Percentiles rank a stretch among this genome's conserved stretches.
Conservation (phyloP, 2,329 filamentous ascomycete species). For the Fusarium chuoi region DNA sequence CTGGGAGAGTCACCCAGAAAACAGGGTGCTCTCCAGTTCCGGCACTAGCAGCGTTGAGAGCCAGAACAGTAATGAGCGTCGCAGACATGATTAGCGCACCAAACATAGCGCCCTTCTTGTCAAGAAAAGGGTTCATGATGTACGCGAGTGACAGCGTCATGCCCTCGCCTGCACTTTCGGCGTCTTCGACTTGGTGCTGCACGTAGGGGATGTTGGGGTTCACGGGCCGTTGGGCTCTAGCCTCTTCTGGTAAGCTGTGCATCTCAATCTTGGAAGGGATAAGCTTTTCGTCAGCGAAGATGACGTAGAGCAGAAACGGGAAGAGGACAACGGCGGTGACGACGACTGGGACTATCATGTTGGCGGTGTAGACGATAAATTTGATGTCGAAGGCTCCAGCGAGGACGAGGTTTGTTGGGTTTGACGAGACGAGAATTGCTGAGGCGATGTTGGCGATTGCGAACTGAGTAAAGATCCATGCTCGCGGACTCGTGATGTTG, state of each 20-base stretch:
- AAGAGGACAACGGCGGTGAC: slow-evolving; percentile 75
- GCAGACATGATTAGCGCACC: slow-evolving; percentile 73
- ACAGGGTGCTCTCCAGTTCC: slow-evolving; percentile 64
- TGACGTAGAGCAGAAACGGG: slow-evolving; percentile 74
- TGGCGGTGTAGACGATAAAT: slow-evolving; percentile 79
- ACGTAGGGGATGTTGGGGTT: slow-evolving; percentile 79
- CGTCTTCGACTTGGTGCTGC: slow-evolving; percentile 63
- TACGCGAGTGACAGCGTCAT: slow-evolving; percentile 73
- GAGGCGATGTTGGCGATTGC: slow-evolving; percentile 78
- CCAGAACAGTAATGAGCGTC: slow-evolving; percentile 73
- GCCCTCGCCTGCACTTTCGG: slow-evolving; percentile 58
- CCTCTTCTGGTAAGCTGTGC: slow-evolving; percentile 70
- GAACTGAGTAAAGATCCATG: slow-evolving; percentile 80
- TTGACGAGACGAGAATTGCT: slow-evolving; percentile 80
- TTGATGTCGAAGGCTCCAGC: slow-evolving; percentile 77
- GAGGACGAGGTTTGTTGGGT: slow-evolving; percentile 80
- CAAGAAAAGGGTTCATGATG: slow-evolving; percentile 79
- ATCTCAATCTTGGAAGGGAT: slow-evolving; percentile 75
- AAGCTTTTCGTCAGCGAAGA: slow-evolving; percentile 71
- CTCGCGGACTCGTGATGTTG: slow-evolving; percentile 76
- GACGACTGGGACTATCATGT: slow-evolving; percentile 78
- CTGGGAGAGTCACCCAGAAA: slow-evolving; percentile 76
- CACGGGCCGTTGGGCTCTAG: slow-evolving; percentile 65
- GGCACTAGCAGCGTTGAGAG: slow-evolving; percentile 70
- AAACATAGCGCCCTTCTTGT: slow-evolving; percentile 72